Percentiles rank a stretch among this genome's conserved stretches.
phyloP scores from a whole-genome alignment of 2,329 filamentous ascomycete genomes.

The Verticillium nubilum region DNA sequence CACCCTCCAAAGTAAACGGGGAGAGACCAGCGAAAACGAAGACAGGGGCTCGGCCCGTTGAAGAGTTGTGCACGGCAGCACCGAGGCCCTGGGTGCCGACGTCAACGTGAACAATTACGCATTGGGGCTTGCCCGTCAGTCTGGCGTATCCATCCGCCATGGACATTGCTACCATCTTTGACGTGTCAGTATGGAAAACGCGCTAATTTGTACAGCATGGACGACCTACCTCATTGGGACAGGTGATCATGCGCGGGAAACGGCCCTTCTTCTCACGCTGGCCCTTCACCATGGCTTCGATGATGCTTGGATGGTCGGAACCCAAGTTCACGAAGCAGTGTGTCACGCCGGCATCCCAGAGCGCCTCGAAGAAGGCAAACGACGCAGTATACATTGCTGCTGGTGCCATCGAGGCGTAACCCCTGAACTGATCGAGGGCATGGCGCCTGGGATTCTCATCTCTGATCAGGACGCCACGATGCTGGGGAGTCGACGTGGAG shows the following conservation, averaged over 20 bases:
- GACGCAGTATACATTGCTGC: slow-evolving; percentile 63
- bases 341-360: slow-evolving; percentile 63
- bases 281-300: slow-evolving; percentile 69
- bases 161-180: slow-evolving; percentile 68
- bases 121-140: slow-evolving; percentile 61
- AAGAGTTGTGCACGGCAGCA: slow-evolving; percentile 68
- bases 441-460: not conserved
- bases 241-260: slow-evolving; percentile 66
- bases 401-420: not conserved
- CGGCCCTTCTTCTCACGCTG: slow-evolving; percentile 55
- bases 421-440: not conserved
- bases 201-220: not conserved
- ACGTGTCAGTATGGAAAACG: not conserved
- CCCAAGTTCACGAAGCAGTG: slow-evolving; percentile 59
- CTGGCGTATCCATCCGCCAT: slow-evolving; percentile 72
- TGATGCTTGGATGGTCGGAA: slow-evolving; percentile 62
- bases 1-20: slow-evolving; percentile 66
- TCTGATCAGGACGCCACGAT: not conserved
- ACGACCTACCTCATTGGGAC: slow-evolving; percentile 59
- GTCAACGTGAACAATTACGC: slow-evolving; percentile 68
- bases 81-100: slow-evolving; percentile 69
- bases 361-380: slow-evolving; percentile 75
- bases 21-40: slow-evolving; percentile 68
- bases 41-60: slow-evolving; percentile 62
- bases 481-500: not conserved